A percentile compares a stretch with the other conserved stretches of the same genome.
phyloP scores from a whole-genome alignment of 495 filamentous ascomycete species.

The Annulohypoxylon moriforme region DNA sequence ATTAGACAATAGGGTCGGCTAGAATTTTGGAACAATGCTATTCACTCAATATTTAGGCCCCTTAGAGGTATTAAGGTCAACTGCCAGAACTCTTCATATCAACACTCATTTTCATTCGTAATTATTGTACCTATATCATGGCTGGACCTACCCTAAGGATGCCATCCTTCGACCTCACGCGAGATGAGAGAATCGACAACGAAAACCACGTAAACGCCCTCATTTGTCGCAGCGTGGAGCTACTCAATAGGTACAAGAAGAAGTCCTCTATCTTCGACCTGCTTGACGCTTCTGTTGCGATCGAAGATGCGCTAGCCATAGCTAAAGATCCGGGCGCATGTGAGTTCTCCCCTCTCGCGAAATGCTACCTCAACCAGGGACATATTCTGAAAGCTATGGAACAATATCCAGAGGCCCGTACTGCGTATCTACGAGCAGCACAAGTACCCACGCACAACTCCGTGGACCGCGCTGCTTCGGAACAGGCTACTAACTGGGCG shows the following conservation, averaged over 20 bases:
- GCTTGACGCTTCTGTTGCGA: not conserved
- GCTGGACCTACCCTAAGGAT: conserved; percentile 5
- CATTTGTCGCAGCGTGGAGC: conserved; percentile 2
- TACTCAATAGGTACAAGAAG: conserved; percentile 49
- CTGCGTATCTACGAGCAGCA: conserved; percentile 26
- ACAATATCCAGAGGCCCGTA: conserved; percentile 15
- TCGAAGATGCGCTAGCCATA: conserved; percentile 30
- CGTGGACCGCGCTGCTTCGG: conserved; percentile 15
- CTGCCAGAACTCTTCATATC: not conserved
- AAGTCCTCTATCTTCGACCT: conserved; percentile 44
- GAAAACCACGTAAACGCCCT: conserved; percentile 6
- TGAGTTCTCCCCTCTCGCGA: conserved; percentile 35
- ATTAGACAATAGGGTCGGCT: conserved; percentile 7
- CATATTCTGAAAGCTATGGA: conserved; percentile 29
- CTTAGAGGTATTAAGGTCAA: not conserved
- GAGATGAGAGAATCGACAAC: conserved; percentile 18
- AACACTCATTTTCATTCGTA: not conserved
- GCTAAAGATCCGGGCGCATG: conserved; percentile 37
- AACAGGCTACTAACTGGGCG: conserved; percentile 8
- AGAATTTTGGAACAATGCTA: conserved; percentile 23
- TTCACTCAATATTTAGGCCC: conserved; percentile 12
- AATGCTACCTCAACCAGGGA: conserved; percentile 39
- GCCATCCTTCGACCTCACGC: conserved; percentile 17
- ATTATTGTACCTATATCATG: not conserved
- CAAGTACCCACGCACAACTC: not conserved